Evolutionary conservation across 2,329 filamentous ascomycete species (phyloP).

Genomic region (Coniochaeta hoffmannii): DNA sequence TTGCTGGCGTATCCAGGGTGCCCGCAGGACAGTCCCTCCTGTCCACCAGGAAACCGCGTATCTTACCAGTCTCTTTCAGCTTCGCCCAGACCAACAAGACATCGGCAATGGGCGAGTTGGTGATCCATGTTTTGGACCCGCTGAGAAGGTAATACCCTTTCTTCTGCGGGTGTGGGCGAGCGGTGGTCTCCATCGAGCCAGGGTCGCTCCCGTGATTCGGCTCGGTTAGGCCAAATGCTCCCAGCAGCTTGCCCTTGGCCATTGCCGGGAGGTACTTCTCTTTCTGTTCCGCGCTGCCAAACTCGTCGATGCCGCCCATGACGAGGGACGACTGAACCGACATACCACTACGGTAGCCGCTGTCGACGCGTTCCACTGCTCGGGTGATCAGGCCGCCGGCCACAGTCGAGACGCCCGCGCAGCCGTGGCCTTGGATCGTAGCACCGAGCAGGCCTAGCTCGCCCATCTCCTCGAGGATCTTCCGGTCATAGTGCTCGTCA

Average conservation of each 20-base stretch:
- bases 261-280: constrained; percentile 69
- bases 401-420: constrained; percentile 74
- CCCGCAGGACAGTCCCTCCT: constrained; percentile 77
- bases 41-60: constrained; percentile 87
- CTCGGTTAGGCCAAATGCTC: constrained; percentile 80
- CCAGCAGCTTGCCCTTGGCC: constrained; percentile 69
- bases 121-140: constrained; percentile 86
- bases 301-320: constrained; percentile 82
- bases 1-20: constrained; percentile 80
- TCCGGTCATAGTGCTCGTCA: constrained; percentile 72
- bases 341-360: constrained; percentile 80
- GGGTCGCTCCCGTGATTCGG: constrained; percentile 85
- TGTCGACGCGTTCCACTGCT: constrained; percentile 80
- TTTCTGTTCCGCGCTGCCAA: constrained; percentile 73
- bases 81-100: constrained; percentile 87
- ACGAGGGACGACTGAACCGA: constrained; percentile 79
- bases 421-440: constrained; percentile 76
- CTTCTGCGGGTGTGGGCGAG: constrained; percentile 69
- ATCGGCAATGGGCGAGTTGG: constrained; percentile 80
- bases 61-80: constrained; percentile 84
- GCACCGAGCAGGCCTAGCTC: constrained; percentile 74
- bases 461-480: constrained; percentile 80
- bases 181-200: constrained; percentile 75
- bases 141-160: constrained; percentile 68
- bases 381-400: constrained; percentile 77